Conservation (phyloP, 768 basidiomycete genomes). For the Boletus rufocinnamomeus region DNA sequence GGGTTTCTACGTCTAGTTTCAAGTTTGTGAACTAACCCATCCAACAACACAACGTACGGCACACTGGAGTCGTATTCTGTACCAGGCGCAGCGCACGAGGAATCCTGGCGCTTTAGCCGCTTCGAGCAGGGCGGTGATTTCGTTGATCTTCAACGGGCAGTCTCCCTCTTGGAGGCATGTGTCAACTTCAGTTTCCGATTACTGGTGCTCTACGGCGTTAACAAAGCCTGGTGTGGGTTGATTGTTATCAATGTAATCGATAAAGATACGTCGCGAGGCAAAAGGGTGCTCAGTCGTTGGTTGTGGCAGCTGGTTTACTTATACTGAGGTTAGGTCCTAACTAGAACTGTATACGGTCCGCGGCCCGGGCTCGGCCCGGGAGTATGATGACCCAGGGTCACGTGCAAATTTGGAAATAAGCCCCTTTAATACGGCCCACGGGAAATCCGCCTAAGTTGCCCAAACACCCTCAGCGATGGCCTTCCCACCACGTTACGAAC, state of each 20-base stretch:
- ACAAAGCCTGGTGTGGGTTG: too few species aligned
- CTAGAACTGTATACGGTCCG: too few species aligned
- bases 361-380: not conserved
- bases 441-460: not conserved
- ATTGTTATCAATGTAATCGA: too few species aligned
- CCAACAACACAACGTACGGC: not conserved
- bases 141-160: too few species aligned
- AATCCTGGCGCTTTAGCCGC: not conserved
- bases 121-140: too few species aligned
- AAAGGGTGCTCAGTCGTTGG: too few species aligned
- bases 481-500: conserved; percentile 30
- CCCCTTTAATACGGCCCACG: not conserved
- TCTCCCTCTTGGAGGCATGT: too few species aligned
- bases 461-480: conserved; percentile 14
- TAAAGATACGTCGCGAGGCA: too few species aligned
- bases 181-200: too few species aligned
- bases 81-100: not conserved
- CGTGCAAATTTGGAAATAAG: not conserved
- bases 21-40: not conserved
- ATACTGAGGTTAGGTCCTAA: too few species aligned
- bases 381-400: not conserved
- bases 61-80: not conserved
- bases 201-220: too few species aligned
- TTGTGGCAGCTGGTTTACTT: too few species aligned
- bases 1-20: not conserved